Conservation (phyloP, 176 grass and related monocot genomes). For the Chloris gayana region DNA sequence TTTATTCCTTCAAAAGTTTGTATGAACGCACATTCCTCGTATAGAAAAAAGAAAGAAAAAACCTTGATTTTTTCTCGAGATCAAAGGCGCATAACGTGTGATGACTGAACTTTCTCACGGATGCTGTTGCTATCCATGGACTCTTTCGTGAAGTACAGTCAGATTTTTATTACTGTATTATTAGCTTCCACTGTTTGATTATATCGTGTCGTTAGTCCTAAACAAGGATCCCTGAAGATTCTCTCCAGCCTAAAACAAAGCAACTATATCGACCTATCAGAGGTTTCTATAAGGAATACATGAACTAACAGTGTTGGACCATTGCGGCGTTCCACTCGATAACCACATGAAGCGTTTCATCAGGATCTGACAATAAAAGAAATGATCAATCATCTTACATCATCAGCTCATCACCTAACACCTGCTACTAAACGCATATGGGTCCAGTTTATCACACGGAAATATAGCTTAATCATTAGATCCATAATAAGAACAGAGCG, state of each 20-base stretch:
- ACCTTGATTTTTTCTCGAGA: not conserved
- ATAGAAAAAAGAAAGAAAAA: not conserved
- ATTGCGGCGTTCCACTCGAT: conserved; percentile 24
- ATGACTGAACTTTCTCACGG: not conserved
- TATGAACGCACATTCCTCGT: not conserved
- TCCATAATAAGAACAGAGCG: conserved; percentile 35
- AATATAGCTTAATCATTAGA: conserved; percentile 44
- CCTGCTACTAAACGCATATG: conserved; percentile 36
- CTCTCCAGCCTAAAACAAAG: conserved; percentile 11
- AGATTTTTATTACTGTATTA: conserved; percentile 9
- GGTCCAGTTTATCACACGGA: conserved; percentile 37
- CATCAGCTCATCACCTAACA: conserved; percentile 28
- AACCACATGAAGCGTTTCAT: conserved; percentile 30
- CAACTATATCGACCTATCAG: conserved; percentile 26
- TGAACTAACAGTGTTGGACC: conserved; percentile 3
- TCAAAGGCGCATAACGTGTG: not conserved
- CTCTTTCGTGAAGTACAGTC: conserved; percentile 2
- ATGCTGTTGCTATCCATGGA: not conserved
- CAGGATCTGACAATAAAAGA: conserved; percentile 22
- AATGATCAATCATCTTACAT: conserved; percentile 42
- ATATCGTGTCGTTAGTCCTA: conserved; percentile 34
- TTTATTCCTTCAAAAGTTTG: not conserved
- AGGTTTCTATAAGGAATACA: conserved; percentile 2
- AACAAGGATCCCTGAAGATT: conserved; percentile 42
- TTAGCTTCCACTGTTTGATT: conserved; percentile 26